Evolutionary conservation across 805 yeast species (phyloP).

Genomic region (Millerozyma miso): DNA sequence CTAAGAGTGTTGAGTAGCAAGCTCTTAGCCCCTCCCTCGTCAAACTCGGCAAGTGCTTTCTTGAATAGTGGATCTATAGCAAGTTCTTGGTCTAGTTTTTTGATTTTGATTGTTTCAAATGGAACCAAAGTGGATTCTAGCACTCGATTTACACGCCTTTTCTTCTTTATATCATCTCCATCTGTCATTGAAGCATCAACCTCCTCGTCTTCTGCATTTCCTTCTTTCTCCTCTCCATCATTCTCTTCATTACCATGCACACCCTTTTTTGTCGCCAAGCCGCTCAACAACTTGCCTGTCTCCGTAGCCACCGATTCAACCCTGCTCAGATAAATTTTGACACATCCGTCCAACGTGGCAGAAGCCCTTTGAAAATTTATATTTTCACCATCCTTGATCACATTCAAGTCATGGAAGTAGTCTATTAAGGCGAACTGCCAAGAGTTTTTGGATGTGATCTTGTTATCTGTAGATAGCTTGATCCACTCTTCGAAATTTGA

Average conservation of each 20-base stretch:
- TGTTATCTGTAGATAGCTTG: slow-evolving; percentile 41
- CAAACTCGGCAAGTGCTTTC: slow-evolving; percentile 25
- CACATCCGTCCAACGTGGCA: slow-evolving; percentile 35
- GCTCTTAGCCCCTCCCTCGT: slow-evolving; percentile 29
- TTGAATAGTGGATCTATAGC: slow-evolving; percentile 27
- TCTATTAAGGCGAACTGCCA: slow-evolving; percentile 92
- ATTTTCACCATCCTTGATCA: slow-evolving; percentile 65
- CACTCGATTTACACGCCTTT: slow-evolving; percentile 27
- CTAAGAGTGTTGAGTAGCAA: slow-evolving; percentile 22
- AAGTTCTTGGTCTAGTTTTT: slow-evolving; percentile 22
- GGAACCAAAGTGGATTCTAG: slow-evolving; percentile 34
- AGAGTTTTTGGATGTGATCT: slow-evolving; percentile 77
- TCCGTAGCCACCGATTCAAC: slow-evolving; percentile 36
- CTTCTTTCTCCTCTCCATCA: slow-evolving; percentile 9
- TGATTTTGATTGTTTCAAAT: slow-evolving; percentile 6
- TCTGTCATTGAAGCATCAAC: slow-evolving; percentile 15
- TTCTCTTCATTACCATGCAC: slow-evolving; percentile 20
- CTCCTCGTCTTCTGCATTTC: slow-evolving; percentile 14
- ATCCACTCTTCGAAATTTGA: slow-evolving; percentile 49
- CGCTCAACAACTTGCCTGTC: slow-evolving; percentile 31
- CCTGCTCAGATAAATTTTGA: slow-evolving; percentile 31
- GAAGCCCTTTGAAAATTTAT: slow-evolving; percentile 33
- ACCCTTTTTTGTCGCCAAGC: slow-evolving; percentile 15
- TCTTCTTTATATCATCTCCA: slow-evolving; percentile 15
- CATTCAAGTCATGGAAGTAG: slow-evolving; percentile 79